These are phyloP conservation scores for Thelonectria olida DNA, from an alignment of 2,329 filamentous ascomycete genomes.

Conservation along the genomic window DNA sequence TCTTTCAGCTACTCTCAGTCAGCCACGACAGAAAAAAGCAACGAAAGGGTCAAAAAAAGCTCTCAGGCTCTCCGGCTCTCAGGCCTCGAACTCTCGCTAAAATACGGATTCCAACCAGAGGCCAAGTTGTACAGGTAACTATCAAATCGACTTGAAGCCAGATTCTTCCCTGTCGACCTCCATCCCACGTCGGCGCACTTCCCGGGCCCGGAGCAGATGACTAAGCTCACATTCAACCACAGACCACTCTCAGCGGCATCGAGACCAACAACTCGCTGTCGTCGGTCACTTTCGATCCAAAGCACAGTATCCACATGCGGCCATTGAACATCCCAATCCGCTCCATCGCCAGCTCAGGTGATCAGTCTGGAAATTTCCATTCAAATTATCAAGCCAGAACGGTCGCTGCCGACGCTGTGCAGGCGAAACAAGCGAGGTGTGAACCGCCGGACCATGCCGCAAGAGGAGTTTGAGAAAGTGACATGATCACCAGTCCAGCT, in stretches of 20 bases:
- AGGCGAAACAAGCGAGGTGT: background rate
- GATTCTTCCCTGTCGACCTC: background rate
- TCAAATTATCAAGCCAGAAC: conserved; percentile 25
- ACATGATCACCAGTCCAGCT: conserved; percentile 10
- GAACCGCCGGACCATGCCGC: conserved; percentile 2
- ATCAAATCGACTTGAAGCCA: background rate
- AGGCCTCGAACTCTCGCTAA: background rate
- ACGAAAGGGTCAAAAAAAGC: background rate
- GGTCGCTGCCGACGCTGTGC: background rate
- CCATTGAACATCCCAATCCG: conserved; percentile 36
- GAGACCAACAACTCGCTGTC: conserved; percentile 31
- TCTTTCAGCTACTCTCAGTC: background rate
- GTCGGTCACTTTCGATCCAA: conserved; percentile 25
- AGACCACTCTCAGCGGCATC: conserved; percentile 37
- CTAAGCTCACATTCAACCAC: conserved; percentile 33
- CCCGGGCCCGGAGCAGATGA: conserved; percentile 23
- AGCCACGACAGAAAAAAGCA: background rate
- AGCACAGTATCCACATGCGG: conserved; percentile 37
- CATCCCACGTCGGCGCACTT: background rate
- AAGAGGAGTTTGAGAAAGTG: conserved; percentile 12
- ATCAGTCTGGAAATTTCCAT: conserved; percentile 19
- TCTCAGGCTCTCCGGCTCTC: too few species aligned
- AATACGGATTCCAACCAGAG: too few species aligned
- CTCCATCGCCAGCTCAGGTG: conserved; percentile 9
- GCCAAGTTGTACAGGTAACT: background rate